A percentile compares a stretch with the other conserved stretches of the same genome.
Evolutionary conservation across 2,329 filamentous ascomycete genomes (phyloP).

Genomic region (Penicillium sp.): DNA sequence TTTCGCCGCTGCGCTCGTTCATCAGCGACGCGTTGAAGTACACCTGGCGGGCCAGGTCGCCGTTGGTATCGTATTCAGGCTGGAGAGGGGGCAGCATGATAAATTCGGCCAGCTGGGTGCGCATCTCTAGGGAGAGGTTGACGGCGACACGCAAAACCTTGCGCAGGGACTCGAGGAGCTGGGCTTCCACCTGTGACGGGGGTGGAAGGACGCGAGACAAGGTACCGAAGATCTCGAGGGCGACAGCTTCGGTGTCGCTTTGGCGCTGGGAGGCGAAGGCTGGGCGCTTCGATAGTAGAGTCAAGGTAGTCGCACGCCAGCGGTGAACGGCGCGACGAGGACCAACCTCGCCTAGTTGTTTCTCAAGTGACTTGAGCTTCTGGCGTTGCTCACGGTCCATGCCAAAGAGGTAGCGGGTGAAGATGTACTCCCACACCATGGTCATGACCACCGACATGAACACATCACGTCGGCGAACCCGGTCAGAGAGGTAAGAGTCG

Average conservation of each 20-base stretch:
- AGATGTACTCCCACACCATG: conserved; percentile 99
- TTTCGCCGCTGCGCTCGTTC: conserved; percentile 84
- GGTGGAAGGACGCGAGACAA: conserved; percentile 85
- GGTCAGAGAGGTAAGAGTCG: conserved; percentile 83
- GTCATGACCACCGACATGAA: conserved; percentile 99
- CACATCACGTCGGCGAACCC: conserved; percentile 85
- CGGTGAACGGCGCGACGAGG: conserved; percentile 88
- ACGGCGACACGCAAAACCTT: conserved; percentile 90
- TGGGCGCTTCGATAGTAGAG: conserved; percentile 79
- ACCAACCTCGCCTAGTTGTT: conserved; percentile 86
- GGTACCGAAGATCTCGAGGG: conserved; percentile 85
- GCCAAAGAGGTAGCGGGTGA: conserved; percentile 95
- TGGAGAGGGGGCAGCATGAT: conserved; percentile 97
- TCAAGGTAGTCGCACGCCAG: conserved; percentile 95
- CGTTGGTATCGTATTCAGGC: conserved; percentile 92
- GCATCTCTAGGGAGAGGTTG: conserved; percentile 93
- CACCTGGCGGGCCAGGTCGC: conserved; percentile 85
- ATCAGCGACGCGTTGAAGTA: conserved; percentile 92
- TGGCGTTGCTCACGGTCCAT: conserved; percentile 98
- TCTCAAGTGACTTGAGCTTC: conserved; percentile 95
- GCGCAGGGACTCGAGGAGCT: conserved; percentile 82
- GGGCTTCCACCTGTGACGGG: conserved; percentile 76
- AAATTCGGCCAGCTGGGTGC: conserved; percentile 93
- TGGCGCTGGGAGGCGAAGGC: conserved; percentile 83
- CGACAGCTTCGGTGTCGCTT: conserved; percentile 93